Conservation (phyloP, 257 asterid species). For the Jacaranda mimosifolia region DNA sequence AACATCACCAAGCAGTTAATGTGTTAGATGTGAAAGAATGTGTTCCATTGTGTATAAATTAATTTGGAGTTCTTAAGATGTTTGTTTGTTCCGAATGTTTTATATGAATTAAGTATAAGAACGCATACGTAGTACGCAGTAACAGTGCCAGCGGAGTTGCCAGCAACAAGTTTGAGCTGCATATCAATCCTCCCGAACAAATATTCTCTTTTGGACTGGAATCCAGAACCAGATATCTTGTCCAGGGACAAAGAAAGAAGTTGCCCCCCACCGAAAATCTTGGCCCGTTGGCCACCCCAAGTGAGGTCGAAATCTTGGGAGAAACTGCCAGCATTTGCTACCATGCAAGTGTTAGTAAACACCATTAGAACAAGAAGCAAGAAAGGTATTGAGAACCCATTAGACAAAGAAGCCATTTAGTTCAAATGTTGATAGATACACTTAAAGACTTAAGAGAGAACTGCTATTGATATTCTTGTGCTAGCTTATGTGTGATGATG, state of each 20-base stretch:
- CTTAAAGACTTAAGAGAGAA: background rate
- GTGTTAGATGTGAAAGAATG: background rate
- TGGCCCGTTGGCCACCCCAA: slow-evolving; percentile 66
- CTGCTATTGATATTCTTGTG: no score
- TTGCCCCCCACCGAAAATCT: slow-evolving; percentile 58
- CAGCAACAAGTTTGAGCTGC: slow-evolving; percentile 74
- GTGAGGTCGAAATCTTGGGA: slow-evolving; percentile 57
- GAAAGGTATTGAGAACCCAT: slow-evolving; percentile 21
- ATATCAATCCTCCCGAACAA: slow-evolving; percentile 71
- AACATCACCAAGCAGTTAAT: background rate
- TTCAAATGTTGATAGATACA: background rate
- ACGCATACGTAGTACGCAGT: slow-evolving; percentile 65
- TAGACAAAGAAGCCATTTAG: slow-evolving; percentile 35
- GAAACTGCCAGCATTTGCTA: slow-evolving; percentile 49
- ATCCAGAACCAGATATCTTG: slow-evolving; percentile 66
- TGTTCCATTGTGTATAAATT: background rate
- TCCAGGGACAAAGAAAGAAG: slow-evolving; percentile 67
- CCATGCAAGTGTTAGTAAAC: slow-evolving; percentile 33
- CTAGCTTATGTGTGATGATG: slow-evolving; percentile 12
- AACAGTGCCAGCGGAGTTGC: slow-evolving; percentile 78
- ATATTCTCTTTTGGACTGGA: slow-evolving; percentile 64
- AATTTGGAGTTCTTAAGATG: background rate
- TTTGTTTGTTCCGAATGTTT: no score
- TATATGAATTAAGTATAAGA: no score
- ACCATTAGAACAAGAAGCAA: slow-evolving; percentile 31